phyloP scores from a whole-genome alignment of 2,329 filamentous ascomycete genomes.

The Colletotrichum orchidophilum region DNA sequence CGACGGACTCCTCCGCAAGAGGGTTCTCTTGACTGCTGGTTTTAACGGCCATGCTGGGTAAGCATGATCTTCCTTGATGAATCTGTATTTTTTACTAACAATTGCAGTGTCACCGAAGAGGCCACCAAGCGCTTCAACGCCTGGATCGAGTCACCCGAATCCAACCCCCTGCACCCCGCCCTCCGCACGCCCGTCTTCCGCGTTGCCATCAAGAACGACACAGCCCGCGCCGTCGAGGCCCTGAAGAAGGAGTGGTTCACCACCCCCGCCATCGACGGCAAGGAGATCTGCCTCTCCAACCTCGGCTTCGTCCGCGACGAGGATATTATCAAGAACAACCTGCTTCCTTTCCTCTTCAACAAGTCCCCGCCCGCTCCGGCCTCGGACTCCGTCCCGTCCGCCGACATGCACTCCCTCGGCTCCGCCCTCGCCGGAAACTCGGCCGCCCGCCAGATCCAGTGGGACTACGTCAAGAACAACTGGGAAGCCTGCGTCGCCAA shows the following conservation, averaged over 20 bases:
- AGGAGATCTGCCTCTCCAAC: constrained; percentile 82
- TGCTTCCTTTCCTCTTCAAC: constrained; percentile 82
- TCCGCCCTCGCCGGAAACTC: constrained; percentile 77
- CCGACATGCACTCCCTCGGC: constrained; percentile 89
- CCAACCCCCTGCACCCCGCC: constrained; percentile 79
- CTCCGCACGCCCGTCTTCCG: constrained; percentile 84
- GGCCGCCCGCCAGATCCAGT: constrained; percentile 77
- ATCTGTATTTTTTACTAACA: neutral
- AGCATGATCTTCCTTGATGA: constrained; percentile 42
- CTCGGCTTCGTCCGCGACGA: constrained; percentile 78
- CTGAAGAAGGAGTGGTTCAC: constrained; percentile 87
- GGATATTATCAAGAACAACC: constrained; percentile 72
- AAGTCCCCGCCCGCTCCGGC: constrained; percentile 58
- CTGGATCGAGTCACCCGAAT: constrained; percentile 77
- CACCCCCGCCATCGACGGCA: constrained; percentile 88
- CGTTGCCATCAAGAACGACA: constrained; percentile 76
- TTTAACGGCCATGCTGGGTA: constrained; percentile 79
- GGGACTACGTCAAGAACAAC: constrained; percentile 86
- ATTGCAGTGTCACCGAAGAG: constrained; percentile 71
- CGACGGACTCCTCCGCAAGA: constrained; percentile 81
- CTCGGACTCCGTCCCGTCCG: constrained; percentile 77
- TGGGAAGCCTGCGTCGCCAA: constrained; percentile 79
- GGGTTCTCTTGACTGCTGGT: constrained; percentile 80
- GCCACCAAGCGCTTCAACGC: constrained; percentile 81
- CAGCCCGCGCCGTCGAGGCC: constrained; percentile 73